These are phyloP conservation scores for Ilyonectria mors-panacis DNA, from an alignment of 2,329 filamentous ascomycete genomes.

Conservation along the genomic window DNA sequence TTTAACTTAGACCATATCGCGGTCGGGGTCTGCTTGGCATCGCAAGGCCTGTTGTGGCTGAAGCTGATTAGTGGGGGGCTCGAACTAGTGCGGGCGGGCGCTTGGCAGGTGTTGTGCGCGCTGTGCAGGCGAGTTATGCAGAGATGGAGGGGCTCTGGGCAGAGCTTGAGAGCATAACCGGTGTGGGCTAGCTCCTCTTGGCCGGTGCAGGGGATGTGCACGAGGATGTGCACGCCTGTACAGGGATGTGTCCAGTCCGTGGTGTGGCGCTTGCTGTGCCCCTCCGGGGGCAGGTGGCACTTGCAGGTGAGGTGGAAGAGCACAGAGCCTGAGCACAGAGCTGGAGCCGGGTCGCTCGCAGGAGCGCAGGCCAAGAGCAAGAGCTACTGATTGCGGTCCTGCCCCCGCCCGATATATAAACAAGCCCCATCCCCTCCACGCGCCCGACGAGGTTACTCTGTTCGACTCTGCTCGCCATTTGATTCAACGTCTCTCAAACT, in stretches of 20 bases:
- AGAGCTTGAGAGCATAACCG: conserved; percentile 25
- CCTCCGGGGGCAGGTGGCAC: conserved; percentile 44
- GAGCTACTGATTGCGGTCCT: conserved; percentile 70
- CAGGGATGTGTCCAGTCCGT: conserved; percentile 35
- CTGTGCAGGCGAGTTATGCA: conserved; percentile 36
- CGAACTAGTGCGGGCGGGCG: conserved; percentile 13
- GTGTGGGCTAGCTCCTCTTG: conserved; percentile 23
- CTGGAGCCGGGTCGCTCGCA: conserved; percentile 19
- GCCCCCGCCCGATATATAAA: conserved; percentile 74
- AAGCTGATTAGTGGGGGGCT: conserved; percentile 38
- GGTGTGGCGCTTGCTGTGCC: conserved; percentile 47
- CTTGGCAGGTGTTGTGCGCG: conserved; percentile 22
- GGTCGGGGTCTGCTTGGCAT: conserved; percentile 44
- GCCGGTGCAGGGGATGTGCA: conserved; percentile 43
- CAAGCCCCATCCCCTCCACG: conserved; percentile 66
- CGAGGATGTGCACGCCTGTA: conserved; percentile 37
- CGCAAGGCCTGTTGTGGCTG: conserved; percentile 46
- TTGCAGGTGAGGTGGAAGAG: conserved; percentile 44
- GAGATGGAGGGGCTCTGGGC: not conserved
- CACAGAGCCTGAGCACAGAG: conserved; percentile 38
- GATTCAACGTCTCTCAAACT: conserved; percentile 43
- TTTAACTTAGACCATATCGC: conserved; percentile 50
- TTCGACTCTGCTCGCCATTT: conserved; percentile 54
- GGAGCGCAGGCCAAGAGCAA: conserved; percentile 32
- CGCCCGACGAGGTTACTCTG: conserved; percentile 62